Conservation (phyloP, 202 grass and related monocot species). For the Carex arenaria region DNA sequence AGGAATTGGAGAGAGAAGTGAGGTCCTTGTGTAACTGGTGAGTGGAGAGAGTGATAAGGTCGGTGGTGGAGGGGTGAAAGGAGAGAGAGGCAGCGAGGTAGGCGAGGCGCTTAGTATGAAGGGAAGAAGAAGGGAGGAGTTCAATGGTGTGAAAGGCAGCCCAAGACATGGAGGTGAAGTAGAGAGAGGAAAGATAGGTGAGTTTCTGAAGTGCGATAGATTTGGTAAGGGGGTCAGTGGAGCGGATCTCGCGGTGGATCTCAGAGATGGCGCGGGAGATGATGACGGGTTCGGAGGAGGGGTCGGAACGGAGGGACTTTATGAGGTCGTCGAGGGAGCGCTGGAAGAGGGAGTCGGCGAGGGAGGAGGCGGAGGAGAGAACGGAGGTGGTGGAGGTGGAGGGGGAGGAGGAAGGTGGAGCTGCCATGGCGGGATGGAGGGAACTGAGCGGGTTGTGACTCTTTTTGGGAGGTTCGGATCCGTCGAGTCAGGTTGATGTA, state of each 20-base stretch:
- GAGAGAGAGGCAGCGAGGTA: slow-evolving; percentile 81
- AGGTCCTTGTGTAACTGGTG: slow-evolving; percentile 92
- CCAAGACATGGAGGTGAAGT: slow-evolving; percentile 50
- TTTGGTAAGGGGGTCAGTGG: slow-evolving; percentile 56
- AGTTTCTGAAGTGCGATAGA: slow-evolving; percentile 74
- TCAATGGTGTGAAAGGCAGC: slow-evolving; percentile 80
- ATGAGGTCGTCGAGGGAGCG: slow-evolving; percentile 79
- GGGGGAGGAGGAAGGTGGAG: not conserved
- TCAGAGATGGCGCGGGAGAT: slow-evolving; percentile 59
- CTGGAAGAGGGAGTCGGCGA: slow-evolving; percentile 83
- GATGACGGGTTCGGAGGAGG: slow-evolving; percentile 41
- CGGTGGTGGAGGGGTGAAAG: slow-evolving; percentile 71
- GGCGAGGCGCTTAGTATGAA: slow-evolving; percentile 55
- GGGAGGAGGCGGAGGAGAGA: slow-evolving; percentile 42
- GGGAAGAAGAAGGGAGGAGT: slow-evolving; percentile 66
- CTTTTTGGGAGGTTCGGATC: not conserved
- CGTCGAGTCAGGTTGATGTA: not conserved
- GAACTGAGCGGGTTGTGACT: not conserved
- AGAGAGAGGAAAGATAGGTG: slow-evolving; percentile 78
- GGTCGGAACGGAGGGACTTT: slow-evolving; percentile 53
- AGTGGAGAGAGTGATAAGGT: slow-evolving; percentile 67
- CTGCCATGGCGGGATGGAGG: slow-evolving; percentile 12
- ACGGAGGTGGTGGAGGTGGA: slow-evolving; percentile 12
- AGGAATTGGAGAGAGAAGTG: slow-evolving; percentile 30
- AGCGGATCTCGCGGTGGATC: slow-evolving; percentile 93